Evolutionary conservation across 257 asterid species (phyloP), one percentile per base, ranked within the genome.

Genomic region (Perilla frutescens): DNA sequence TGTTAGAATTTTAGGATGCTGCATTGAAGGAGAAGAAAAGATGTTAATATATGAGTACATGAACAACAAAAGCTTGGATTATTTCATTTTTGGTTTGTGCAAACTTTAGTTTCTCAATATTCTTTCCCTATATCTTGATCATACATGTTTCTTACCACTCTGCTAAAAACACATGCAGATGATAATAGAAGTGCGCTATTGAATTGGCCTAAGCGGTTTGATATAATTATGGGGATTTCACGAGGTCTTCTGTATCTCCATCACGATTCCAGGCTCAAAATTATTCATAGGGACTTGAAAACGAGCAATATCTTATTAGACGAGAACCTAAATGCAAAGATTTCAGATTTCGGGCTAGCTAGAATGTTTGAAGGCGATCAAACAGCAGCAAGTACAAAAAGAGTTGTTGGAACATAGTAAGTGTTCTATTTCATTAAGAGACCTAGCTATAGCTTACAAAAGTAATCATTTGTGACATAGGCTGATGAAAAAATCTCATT

Each of bases 201-300:
- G 69, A 63, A 11, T 7, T 63, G 69, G 39, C 54, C 69, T 3
- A 63, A 63, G 54, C 36, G 69, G 3, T 41, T 63, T 4, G 15
- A 63, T 63, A 63, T 63, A 15, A 63, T 41, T 15, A 63, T 63
- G 69, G 69, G 54, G 34, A 63, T 63, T 13, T 36, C 69, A 9
- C 13, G 69, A 15, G 69, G 54, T 3, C 69, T 63, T 63, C 69
- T 63, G 20, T 63, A 63, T 36, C 69, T 63, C 54, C 69, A 63
- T 41, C 69, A 63, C 3, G 69, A 63, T 63, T 63, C 69, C 7
- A 41, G 69, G 15, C 69, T 63, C 14, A 63, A 63, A 40, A 5
- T 63, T 63, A 34, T 34, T 4, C 37, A 34, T 3, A 34, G 37
- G 37, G 37, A 34, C 37, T 3, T 34, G 37, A 34, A 34, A 34